Conservation (phyloP, 2,329 filamentous ascomycete species). For the Cytospora chrysosperma region DNA sequence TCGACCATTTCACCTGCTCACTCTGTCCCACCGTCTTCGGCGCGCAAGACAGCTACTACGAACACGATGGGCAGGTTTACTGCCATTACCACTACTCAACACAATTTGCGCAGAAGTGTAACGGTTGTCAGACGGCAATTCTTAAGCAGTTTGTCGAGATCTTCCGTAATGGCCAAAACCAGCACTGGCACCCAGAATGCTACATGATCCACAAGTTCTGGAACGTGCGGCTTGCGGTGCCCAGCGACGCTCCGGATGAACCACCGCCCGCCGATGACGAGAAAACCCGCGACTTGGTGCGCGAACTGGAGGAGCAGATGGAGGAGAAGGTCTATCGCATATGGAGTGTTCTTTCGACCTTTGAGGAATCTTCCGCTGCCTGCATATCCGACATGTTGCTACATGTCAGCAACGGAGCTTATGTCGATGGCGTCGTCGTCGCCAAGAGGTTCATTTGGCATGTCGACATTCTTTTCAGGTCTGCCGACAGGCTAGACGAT, state of each 20-base stretch:
- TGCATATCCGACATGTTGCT: conserved; percentile 99
- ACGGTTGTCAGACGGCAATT: conserved; percentile 95
- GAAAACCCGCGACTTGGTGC: conserved; percentile 71
- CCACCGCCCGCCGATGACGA: conserved; percentile 45
- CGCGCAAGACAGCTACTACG: conserved; percentile 97
- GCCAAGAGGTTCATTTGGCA: conserved; percentile 96
- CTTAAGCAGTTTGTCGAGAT: conserved; percentile 99
- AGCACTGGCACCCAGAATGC: conserved; percentile 99
- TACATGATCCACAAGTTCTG: conserved; percentile 99
- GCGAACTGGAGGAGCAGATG: conserved; percentile 86
- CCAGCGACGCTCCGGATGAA: conserved; percentile 50
- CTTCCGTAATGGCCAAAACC: conserved; percentile 94
- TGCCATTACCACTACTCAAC: conserved; percentile 99
- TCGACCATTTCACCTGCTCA: conserved; percentile 98
- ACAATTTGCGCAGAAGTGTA: conserved; percentile 92
- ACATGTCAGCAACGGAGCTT: conserved; percentile 96
- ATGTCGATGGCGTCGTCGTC: conserved; percentile 90
- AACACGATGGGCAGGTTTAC: conserved; percentile 94
- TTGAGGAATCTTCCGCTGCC: conserved; percentile 95
- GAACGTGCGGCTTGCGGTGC: conserved; percentile 83
- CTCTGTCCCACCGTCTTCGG: conserved; percentile 97
- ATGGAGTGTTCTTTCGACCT: conserved; percentile 95
- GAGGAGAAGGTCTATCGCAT: conserved; percentile 98
- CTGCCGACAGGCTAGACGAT: conserved; percentile 80
- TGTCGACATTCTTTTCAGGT: conserved; percentile 87